Evolutionary conservation across 2,329 filamentous ascomycete genomes (phyloP).

Genomic region (Neonectria ditissima): DNA sequence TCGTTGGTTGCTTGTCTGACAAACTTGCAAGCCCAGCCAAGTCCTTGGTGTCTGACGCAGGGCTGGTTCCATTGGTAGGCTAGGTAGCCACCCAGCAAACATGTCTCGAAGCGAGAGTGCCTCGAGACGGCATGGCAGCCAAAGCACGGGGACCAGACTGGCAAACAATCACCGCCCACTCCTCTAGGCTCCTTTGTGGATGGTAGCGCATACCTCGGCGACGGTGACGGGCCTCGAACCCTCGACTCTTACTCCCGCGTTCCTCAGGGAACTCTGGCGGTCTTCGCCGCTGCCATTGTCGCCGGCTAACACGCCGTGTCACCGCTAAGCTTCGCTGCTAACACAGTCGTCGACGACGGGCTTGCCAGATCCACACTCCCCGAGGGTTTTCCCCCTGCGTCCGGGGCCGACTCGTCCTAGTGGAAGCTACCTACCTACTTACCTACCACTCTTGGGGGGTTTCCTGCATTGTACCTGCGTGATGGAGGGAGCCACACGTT

Average conservation of each 20-base stretch:
- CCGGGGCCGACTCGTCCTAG: slow-evolving; percentile 13
- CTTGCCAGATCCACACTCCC: slow-evolving; percentile 24
- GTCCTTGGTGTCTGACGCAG: not conserved
- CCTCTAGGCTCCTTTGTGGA: not conserved
- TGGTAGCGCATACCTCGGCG: not conserved
- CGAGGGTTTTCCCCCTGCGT: slow-evolving; percentile 28
- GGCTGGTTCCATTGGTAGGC: too few relatives aligned
- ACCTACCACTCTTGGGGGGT: slow-evolving; percentile 19
- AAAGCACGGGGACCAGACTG: not conserved
- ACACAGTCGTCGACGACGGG: slow-evolving; percentile 1
- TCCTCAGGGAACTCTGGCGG: slow-evolving; percentile 12
- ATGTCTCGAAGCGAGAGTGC: slow-evolving; percentile 1
- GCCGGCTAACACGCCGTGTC: slow-evolving; percentile 9
- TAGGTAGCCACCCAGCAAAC: not conserved
- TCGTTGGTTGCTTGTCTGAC: slow-evolving; percentile 3
- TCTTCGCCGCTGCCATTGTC: slow-evolving; percentile 6
- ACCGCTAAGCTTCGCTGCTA: slow-evolving; percentile 29
- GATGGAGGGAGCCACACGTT: slow-evolving; percentile 10
- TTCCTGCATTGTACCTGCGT: slow-evolving; percentile 2
- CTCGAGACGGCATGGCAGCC: slow-evolving; percentile 5
- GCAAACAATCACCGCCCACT: too few relatives aligned
- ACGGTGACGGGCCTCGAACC: not conserved
- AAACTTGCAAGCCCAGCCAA: slow-evolving; percentile 10
- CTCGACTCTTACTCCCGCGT: slow-evolving; percentile 5
- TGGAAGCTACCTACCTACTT: slow-evolving; percentile 21